Evolutionary conservation across 2,329 filamentous ascomycete species (phyloP).

Genomic region (Clonostachys chloroleuca): DNA sequence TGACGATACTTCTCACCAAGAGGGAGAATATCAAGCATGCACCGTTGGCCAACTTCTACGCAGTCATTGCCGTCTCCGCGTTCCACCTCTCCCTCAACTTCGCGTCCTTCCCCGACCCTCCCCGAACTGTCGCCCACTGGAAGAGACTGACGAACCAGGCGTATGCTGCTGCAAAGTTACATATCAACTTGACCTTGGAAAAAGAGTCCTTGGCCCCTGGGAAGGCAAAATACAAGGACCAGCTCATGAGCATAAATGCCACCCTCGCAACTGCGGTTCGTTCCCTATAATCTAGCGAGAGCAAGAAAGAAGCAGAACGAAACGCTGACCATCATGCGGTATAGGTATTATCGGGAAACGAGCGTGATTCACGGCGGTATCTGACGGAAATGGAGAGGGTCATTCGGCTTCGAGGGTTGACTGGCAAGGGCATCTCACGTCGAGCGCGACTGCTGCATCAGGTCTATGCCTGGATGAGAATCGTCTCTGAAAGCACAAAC

Average conservation of each 20-base stretch:
- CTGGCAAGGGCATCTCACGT: background rate
- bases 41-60: background rate
- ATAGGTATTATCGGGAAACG: background rate
- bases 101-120: background rate
- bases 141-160: background rate
- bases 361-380: background rate
- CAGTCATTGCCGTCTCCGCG: background rate
- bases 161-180: background rate
- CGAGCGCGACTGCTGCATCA: background rate
- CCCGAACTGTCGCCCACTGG: background rate
- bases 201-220: background rate
- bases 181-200: background rate
- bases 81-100: background rate
- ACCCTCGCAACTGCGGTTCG: background rate
- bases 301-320: no score
- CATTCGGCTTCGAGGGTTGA: background rate
- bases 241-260: background rate
- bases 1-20: background rate
- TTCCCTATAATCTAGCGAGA: background rate
- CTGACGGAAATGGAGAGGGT: background rate
- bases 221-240: background rate
- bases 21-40: background rate
- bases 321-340: background rate
- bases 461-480: background rate
- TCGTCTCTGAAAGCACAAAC: background rate